Base-by-base conservation (phyloP, 2,329 filamentous ascomycete genomes). In the Alternaria novae-zelandiae region DNA sequence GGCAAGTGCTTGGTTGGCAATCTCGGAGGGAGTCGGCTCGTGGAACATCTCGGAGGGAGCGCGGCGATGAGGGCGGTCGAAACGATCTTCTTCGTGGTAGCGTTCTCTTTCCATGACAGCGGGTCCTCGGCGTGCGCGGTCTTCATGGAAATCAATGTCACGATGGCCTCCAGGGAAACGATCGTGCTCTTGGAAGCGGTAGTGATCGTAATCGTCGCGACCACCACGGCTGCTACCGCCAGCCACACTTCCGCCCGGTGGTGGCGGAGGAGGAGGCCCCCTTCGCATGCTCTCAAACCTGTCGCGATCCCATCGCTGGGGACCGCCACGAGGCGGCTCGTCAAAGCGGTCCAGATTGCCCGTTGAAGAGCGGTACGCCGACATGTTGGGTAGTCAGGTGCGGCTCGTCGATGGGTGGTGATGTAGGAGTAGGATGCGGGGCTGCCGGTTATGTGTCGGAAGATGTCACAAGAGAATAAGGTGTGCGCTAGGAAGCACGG, bases 1-100 rank as follows among this genome's bases (percentile, higher is more conserved):
- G 61, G 82, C 86, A 68, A 89, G 79, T 7, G 86, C 84, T 59
- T 84, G 85, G 26, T 85, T 82, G 63, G 82, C 82, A 46, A 84
- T 67, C 62, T 85, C 83, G 64, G 78, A 81, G 25, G 78, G 83
- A 68, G 78, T 81, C 12, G 81, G 76, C 59, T 85, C 83, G 44
- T 84, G 82, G 63, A 85, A 83, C 2, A 85, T 69, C 44, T 85
- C 82, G 30, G 75, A 71, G 47, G 80, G 80, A 41, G 80, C 80
- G n/a, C 82, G 76, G 55, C 77, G 69, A 47, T 45, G 59, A 12
- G 76, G 72, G 50, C 74, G 65, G 36, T 73, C 74, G 66, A 76
- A 80, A 51, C 79, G 84, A 4, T 91, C 87, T 20, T 90, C 88
- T 65, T 86, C 84, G 62, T 84, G 83, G 65, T 85, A 84, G 44